Evolutionary conservation across 140 eudicot species (phyloP).

Genomic region (Senecio squalidus): DNA sequence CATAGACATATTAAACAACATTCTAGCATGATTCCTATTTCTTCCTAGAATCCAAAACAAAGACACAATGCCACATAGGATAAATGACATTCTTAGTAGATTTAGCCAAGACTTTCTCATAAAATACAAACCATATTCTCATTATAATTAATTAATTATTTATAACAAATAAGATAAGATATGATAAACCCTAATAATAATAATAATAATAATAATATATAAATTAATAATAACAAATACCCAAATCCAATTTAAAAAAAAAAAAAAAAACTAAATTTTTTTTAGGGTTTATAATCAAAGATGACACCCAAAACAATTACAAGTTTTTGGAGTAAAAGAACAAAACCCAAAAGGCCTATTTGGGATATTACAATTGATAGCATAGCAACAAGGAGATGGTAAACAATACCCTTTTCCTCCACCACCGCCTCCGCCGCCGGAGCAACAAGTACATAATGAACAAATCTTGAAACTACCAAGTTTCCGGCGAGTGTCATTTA

Average conservation of each 20-base stretch:
- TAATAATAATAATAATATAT: background rate
- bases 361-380: constrained; percentile 87
- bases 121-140: constrained; percentile 12
- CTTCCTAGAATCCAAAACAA: constrained; percentile 8
- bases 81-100: background rate
- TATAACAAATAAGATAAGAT: background rate
- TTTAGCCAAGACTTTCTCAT: background rate
- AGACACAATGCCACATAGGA: background rate
- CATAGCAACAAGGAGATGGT: constrained; percentile 95
- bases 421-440: constrained; percentile 30
- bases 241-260: too few relatives aligned
- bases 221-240: too few relatives aligned
- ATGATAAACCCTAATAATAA: background rate
- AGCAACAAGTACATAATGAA: constrained; percentile 78
- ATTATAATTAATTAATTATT: too few relatives aligned
- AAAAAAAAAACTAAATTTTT: too few relatives aligned
- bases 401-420: constrained; percentile 46
- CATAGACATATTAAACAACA: too few relatives aligned
- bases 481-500: constrained; percentile 59
- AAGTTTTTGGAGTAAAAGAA: constrained; percentile 80
- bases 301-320: constrained; percentile 90
- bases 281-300: constrained; percentile 36
- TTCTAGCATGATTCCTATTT: background rate
- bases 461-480: constrained; percentile 73
- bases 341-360: constrained; percentile 88